Conservation (phyloP, 768 basidiomycete species). For the Mycena alexandri region DNA sequence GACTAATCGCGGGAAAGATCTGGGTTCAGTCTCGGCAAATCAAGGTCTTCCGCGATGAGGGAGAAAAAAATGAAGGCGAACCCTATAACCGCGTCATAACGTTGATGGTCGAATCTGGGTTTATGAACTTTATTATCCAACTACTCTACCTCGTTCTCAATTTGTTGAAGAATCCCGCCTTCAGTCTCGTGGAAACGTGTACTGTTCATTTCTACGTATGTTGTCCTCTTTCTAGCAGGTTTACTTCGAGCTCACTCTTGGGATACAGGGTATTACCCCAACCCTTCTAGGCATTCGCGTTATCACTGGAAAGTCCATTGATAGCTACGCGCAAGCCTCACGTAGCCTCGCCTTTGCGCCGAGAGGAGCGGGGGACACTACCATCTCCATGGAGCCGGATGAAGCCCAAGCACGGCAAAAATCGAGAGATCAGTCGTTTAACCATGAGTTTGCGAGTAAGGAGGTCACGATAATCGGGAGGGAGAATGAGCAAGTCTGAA, state of each 20-base stretch:
- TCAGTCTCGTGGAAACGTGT: constrained; percentile 7
- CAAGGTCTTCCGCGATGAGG: background rate
- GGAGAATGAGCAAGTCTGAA: background rate
- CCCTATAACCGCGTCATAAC: constrained; percentile 2
- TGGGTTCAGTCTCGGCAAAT: constrained; percentile 6
- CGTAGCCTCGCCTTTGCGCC: constrained; percentile 4
- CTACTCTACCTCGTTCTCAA: constrained; percentile 6
- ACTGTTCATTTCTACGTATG: constrained; percentile 8
- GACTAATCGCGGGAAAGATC: background rate
- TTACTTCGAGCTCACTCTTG: constrained; percentile 7
- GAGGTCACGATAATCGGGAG: background rate
- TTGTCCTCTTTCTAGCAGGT: constrained; percentile 1
- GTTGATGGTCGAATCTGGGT: constrained; percentile 1
- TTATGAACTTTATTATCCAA: constrained; percentile 8
- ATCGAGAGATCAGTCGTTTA: background rate
- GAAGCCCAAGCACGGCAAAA: background rate
- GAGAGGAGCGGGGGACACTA: constrained; percentile 4
- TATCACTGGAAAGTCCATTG: constrained; percentile 10
- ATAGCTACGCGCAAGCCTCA: constrained; percentile 1
- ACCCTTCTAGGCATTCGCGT: constrained; percentile 5
- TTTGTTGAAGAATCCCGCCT: constrained; percentile 4
- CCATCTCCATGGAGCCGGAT: background rate
- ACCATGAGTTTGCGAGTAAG: constrained; percentile 2
- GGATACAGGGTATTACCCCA: constrained; percentile 3
- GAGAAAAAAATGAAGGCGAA: background rate